phyloP scores from a whole-genome alignment of 495 filamentous ascomycete species.

The Penicillium lividum region DNA sequence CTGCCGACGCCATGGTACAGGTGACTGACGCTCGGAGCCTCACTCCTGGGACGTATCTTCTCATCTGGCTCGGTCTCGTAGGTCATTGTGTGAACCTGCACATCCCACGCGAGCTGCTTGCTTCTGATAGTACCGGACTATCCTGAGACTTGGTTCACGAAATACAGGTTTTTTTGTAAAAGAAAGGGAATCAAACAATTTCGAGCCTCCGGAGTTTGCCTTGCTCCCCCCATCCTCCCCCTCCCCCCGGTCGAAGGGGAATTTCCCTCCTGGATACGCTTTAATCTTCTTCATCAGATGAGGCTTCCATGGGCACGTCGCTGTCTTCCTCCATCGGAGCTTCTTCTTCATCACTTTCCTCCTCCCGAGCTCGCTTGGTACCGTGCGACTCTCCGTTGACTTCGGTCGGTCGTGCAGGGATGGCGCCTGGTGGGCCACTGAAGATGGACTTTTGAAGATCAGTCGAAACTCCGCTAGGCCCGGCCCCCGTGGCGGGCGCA shows the following conservation, averaged over 20 bases:
- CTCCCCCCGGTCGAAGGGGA: not conserved
- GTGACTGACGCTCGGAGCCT: constrained; percentile 50
- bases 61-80: constrained; percentile 77
- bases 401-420: constrained; percentile 42
- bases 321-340: constrained; percentile 74
- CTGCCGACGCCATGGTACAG: constrained; percentile 70
- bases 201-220: not conserved
- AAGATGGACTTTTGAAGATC: constrained; percentile 84
- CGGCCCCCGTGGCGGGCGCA: constrained; percentile 52
- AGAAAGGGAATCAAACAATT: not conserved
- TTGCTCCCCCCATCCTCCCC: not conserved
- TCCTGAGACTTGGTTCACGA: constrained; percentile 10
- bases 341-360: constrained; percentile 67
- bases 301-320: constrained; percentile 57
- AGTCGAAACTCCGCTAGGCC: constrained; percentile 60
- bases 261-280: not conserved
- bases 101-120: constrained; percentile 57
- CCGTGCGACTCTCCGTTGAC: constrained; percentile 44
- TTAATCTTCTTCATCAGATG: constrained; percentile 47
- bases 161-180: not conserved
- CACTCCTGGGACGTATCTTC: constrained; percentile 66
- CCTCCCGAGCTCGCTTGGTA: constrained; percentile 69
- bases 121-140: constrained; percentile 26
- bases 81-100: constrained; percentile 71
- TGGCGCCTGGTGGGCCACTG: constrained; percentile 59